phyloP scores from a whole-genome alignment of 1,284 basidiomycete genomes.

The Apiotrichum porosum region DNA sequence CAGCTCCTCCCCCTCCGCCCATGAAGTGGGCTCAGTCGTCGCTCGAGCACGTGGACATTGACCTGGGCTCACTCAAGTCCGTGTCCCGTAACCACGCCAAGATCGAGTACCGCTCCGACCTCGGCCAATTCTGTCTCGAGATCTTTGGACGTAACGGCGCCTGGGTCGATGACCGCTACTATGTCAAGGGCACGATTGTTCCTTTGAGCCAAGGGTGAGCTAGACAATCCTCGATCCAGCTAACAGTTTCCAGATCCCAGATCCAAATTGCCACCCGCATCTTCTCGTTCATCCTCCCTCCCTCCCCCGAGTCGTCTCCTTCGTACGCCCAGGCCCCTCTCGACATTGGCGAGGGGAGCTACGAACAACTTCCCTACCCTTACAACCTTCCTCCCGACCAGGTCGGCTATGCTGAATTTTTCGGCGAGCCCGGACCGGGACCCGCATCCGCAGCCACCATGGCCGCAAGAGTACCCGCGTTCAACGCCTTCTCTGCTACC shows the following conservation, averaged over 20 bases:
- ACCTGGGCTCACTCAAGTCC: slow-evolving; percentile 93
- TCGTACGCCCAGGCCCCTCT: slow-evolving; percentile 2
- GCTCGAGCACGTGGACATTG: slow-evolving; percentile 74
- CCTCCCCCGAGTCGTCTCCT: slow-evolving; percentile 40
- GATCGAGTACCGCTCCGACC: slow-evolving; percentile 62
- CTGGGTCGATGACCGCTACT: slow-evolving; percentile 96
- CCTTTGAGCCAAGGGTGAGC: slow-evolving; percentile 74
- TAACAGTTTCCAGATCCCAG: slow-evolving; percentile 64
- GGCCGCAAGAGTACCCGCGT: slow-evolving; percentile 33
- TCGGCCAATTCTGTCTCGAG: slow-evolving; percentile 79
- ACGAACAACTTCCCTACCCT: slow-evolving; percentile 35
- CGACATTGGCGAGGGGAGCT: not conserved
- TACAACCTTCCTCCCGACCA: slow-evolving; percentile 41
- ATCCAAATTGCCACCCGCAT: slow-evolving; percentile 98
- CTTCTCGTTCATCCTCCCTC: slow-evolving; percentile 91
- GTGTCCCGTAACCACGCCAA: slow-evolving; percentile 93
- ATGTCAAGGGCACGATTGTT: slow-evolving; percentile 77
- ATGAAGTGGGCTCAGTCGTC: slow-evolving; percentile 25
- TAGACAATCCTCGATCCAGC: not conserved
- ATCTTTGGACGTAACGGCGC: slow-evolving; percentile 94
- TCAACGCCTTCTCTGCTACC: slow-evolving; percentile 45
- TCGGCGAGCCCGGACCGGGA: slow-evolving; percentile 37
- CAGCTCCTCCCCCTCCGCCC: slow-evolving; percentile 38
- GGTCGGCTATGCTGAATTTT: slow-evolving; percentile 36
- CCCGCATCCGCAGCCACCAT: slow-evolving; percentile 33